Percentiles rank a stretch among this genome's conserved stretches.
Conservation (phyloP, 1,139 yeast species). For the Wickerhamomyces sp. region DNA sequence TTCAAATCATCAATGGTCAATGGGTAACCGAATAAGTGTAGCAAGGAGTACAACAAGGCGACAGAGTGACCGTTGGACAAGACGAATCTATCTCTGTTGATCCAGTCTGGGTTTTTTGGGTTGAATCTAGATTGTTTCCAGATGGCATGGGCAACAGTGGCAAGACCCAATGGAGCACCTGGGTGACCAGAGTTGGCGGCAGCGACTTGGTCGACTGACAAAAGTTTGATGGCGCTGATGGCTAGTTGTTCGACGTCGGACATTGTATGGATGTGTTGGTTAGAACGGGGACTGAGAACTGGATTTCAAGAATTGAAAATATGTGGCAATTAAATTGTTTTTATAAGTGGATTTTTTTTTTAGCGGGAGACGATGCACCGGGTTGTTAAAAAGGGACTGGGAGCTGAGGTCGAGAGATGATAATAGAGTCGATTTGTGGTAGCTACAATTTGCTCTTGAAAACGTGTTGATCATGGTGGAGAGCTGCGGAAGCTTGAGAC, state of each 20-base stretch:
- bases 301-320: too few species aligned
- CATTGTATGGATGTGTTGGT: constrained; percentile 5
- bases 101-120: constrained; percentile 90
- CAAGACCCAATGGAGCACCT: constrained; percentile 98
- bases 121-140: constrained; percentile 81
- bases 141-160: constrained; percentile 76
- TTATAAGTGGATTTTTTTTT: neutral
- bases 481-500: too few species aligned
- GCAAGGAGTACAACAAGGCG: constrained; percentile 80
- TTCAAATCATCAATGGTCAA: constrained; percentile 82
- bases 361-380: constrained; percentile 9
- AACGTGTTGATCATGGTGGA: too few species aligned
- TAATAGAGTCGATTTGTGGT: neutral
- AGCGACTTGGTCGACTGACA: constrained; percentile 84
- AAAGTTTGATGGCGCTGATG: constrained; percentile 82
- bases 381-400: neutral
- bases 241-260: constrained; percentile 61
- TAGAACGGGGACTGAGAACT: neutral
- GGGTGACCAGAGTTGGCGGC: constrained; percentile 98
- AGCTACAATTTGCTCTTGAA: too few species aligned
- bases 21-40: constrained; percentile 84
- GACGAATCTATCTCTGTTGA: constrained; percentile 93
- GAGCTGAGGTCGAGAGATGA: neutral
- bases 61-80: constrained; percentile 97
- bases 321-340: constrained; percentile 3